Percentiles rank a stretch among this genome's conserved stretches.
Evolutionary conservation across 2,329 filamentous ascomycete species (phyloP).

Genomic region (Venturia aucupariae): DNA sequence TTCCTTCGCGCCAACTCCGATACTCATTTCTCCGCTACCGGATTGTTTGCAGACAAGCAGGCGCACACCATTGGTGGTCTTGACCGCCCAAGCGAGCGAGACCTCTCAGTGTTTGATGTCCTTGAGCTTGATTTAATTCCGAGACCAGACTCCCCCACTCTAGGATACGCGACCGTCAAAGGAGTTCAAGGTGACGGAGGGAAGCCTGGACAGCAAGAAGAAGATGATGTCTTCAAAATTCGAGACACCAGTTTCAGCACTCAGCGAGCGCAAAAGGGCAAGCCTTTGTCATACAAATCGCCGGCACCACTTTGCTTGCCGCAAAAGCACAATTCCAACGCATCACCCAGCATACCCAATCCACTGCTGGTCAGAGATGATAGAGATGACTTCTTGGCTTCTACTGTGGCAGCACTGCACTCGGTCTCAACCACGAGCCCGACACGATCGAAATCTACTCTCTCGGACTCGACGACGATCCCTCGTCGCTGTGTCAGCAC

Average conservation of each 20-base stretch:
- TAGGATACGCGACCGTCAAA: neutral
- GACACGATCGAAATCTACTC: neutral
- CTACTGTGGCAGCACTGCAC: neutral
- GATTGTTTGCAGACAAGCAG: neutral
- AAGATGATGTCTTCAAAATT: neutral
- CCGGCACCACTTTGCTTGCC: neutral
- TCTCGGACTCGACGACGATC: neutral
- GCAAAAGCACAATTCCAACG: neutral
- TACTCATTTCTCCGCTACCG: neutral
- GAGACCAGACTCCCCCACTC: neutral
- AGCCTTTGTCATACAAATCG: neutral
- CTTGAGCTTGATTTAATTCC: neutral
- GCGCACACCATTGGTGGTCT: neutral
- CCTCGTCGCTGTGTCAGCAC: neutral
- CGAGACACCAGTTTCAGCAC: neutral
- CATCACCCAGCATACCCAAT: neutral
- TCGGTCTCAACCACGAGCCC: neutral
- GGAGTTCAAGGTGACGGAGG: neutral
- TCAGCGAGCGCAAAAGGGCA: neutral
- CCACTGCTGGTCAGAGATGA: neutral
- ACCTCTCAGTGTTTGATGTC: neutral
- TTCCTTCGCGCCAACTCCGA: neutral
- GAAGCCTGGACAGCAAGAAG: neutral
- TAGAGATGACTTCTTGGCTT: conserved; percentile 4
- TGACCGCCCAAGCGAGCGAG: neutral